Percentiles rank a stretch among this genome's conserved stretches.
phyloP scores from a whole-genome alignment of 1,284 basidiomycete species.

The Boletus mariae region DNA sequence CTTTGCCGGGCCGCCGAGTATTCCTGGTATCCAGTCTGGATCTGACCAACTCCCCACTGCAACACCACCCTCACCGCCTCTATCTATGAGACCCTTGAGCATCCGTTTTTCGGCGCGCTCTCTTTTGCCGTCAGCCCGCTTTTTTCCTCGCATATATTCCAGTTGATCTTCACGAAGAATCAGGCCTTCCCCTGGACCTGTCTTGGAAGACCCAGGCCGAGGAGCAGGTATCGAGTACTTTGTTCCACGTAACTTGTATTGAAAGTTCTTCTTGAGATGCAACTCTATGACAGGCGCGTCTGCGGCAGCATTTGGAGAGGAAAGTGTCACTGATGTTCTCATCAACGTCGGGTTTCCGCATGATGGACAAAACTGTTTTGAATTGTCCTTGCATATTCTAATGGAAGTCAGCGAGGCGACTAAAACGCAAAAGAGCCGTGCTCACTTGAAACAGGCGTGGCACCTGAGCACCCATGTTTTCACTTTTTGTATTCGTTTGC shows the following conservation, averaged over 20 bases:
- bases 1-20: slow-evolving; percentile 70
- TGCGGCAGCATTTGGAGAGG: slow-evolving; percentile 56
- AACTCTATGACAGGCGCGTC: slow-evolving; percentile 70
- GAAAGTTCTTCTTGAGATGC: slow-evolving; percentile 93
- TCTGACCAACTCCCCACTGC: slow-evolving; percentile 84
- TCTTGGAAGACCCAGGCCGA: slow-evolving; percentile 85
- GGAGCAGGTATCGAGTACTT: slow-evolving; percentile 92
- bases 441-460: slow-evolving; percentile 99
- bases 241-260: slow-evolving; percentile 90
- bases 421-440: slow-evolving; percentile 14
- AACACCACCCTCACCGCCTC: slow-evolving; percentile 46
- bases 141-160: slow-evolving; percentile 81
- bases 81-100: slow-evolving; percentile 58
- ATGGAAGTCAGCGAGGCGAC: slow-evolving; percentile 4
- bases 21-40: slow-evolving; percentile 93
- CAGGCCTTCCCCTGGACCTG: slow-evolving; percentile 73
- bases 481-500: slow-evolving; percentile 85
- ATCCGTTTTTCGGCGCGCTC: slow-evolving; percentile 77
- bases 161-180: slow-evolving; percentile 89
- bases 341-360: slow-evolving; percentile 93
- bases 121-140: slow-evolving; percentile 66
- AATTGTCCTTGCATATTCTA: slow-evolving; percentile 93
- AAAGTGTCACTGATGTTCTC: slow-evolving; percentile 87
- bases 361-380: slow-evolving; percentile 96
- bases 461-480: slow-evolving; percentile 97